A percentile compares a stretch with the other conserved stretches of the same genome.
These are phyloP conservation scores for Calonectria leucothoes DNA, from an alignment of 2,329 filamentous ascomycete genomes.

Conservation along the genomic window DNA sequence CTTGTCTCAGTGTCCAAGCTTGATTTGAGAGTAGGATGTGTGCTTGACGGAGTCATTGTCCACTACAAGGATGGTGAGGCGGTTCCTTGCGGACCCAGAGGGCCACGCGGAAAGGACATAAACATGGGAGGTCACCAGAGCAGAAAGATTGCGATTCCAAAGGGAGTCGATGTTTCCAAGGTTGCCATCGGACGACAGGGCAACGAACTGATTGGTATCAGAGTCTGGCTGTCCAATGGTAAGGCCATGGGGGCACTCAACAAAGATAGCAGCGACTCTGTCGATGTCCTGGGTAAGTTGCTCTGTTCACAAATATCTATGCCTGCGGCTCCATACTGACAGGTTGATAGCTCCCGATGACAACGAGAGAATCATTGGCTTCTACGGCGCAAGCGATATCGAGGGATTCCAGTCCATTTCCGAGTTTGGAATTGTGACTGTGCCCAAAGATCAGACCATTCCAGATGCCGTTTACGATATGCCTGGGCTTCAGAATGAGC, in stretches of 20 bases:
- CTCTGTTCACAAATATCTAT: neutral
- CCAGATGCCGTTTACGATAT: slow-evolving; percentile 55
- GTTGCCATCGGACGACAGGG: slow-evolving; percentile 41
- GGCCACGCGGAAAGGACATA: slow-evolving; percentile 15
- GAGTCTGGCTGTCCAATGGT: slow-evolving; percentile 37
- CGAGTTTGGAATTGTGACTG: slow-evolving; percentile 62
- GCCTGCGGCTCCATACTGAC: neutral
- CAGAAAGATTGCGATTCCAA: slow-evolving; percentile 37
- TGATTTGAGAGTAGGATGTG: slow-evolving; percentile 56
- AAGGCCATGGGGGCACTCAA: slow-evolving; percentile 35
- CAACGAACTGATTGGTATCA: slow-evolving; percentile 31
- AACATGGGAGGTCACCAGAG: slow-evolving; percentile 47
- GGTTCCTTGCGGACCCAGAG: slow-evolving; percentile 55
- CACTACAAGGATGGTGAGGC: slow-evolving; percentile 56
- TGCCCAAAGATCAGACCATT: slow-evolving; percentile 51
- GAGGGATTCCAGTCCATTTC: slow-evolving; percentile 35
- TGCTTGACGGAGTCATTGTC: slow-evolving; percentile 58
- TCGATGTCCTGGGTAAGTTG: slow-evolving; percentile 26
- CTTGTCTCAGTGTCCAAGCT: slow-evolving; percentile 54
- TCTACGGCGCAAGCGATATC: slow-evolving; percentile 53
- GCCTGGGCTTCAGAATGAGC: slow-evolving; percentile 53
- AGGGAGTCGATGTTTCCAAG: slow-evolving; percentile 43
- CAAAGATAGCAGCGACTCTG: neutral
- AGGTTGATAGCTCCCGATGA: slow-evolving; percentile 43
- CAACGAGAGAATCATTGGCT: slow-evolving; percentile 57